Evolutionary conservation across 2,329 filamentous ascomycete species (phyloP).

Genomic region (Eurotiales sp.): DNA sequence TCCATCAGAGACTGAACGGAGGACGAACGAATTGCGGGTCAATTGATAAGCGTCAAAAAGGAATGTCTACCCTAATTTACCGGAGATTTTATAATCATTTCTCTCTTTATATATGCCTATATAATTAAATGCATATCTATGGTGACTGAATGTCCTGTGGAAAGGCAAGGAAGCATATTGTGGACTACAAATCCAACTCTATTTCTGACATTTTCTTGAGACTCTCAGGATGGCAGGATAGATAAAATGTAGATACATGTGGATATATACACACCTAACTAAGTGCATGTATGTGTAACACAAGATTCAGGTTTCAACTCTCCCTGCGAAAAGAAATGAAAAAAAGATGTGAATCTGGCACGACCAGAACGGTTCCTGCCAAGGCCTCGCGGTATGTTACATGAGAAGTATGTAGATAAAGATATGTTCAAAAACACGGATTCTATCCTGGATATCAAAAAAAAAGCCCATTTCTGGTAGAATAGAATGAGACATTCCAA

Average conservation of each 20-base stretch:
- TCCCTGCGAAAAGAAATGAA: not conserved
- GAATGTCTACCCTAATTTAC: no score
- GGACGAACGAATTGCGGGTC: not conserved
- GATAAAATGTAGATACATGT: not conserved
- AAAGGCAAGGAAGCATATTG: not conserved
- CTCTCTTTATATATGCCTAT: not conserved
- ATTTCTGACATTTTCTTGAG: not conserved
- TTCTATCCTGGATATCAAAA: not conserved
- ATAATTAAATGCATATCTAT: not conserved
- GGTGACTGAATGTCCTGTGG: not conserved
- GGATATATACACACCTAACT: not conserved
- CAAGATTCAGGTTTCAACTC: not conserved
- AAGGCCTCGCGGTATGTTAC: slow-evolving; percentile 1
- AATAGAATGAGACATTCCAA: not conserved
- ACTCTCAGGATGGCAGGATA: not conserved
- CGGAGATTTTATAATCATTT: no score
- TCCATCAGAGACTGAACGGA: not conserved
- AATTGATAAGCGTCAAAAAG: not conserved
- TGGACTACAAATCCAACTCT: not conserved
- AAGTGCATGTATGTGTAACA: not conserved
- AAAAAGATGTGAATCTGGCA: not conserved
- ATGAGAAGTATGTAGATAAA: not conserved
- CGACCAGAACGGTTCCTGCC: slow-evolving; percentile 6
- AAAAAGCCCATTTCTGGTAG: not conserved
- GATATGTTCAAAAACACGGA: not conserved